Base-by-base conservation (phyloP, 345 rosid species). In the Aquilaria sinensis region DNA sequence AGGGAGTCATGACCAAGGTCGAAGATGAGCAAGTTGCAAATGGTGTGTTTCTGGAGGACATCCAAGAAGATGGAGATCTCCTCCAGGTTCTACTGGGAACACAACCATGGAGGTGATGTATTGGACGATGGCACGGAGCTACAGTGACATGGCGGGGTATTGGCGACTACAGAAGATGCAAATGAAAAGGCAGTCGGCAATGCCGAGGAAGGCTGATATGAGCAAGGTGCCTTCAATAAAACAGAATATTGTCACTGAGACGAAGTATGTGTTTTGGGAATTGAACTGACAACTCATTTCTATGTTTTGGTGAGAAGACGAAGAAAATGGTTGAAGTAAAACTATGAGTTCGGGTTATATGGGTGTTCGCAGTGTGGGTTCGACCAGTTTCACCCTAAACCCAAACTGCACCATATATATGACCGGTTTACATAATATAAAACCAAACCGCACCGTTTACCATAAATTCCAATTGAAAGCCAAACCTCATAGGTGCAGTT, bases 1-100 rank as follows among this genome's bases (percentile, higher is more conserved):
- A 85, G 75, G 0, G 90, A 82, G 56, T 85, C 90, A 14, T 62
- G 71, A 1, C 88, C 88, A n/a, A 85, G 84, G 1, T 88, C 91
- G 65, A 85, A 85, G 32, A 83, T 81, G 15, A 83, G 86, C 61
- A 84, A 84, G 69, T 81, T 81, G 52, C 84, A 81, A 1, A 86
- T 86, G 15, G 80, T 75, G 0, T 71, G 53, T 31, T 59, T 30
- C 57, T 63, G 67, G 60, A 84, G 72, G 63, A 84, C 73, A 37
- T 60, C 31, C 60, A 79, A 77, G 59, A 85, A 79, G 53, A 84
- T 72, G 29, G 73, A 70, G 64, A 84, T 78, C 62, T 84, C 89
- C 4, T 74, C 78, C 2, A 69, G 23, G n/a, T 82, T 64, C 61
- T 84, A 86, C 14, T 84, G 89, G 0, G 86, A 86, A 10, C 23